Base-by-base conservation (phyloP, 345 rosid species). In the Populus alba region DNA sequence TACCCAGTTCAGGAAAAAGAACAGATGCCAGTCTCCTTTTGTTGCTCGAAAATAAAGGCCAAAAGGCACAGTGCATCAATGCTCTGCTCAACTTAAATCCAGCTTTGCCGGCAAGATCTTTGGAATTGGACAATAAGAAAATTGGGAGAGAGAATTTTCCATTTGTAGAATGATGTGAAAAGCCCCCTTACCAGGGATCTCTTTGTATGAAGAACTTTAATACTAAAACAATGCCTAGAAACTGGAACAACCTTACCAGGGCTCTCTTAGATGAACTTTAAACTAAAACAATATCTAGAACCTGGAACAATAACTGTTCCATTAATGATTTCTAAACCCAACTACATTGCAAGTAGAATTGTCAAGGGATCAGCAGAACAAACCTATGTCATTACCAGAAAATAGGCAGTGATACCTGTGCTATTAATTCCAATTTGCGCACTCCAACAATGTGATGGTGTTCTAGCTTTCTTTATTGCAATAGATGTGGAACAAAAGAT, bases 1-100 rank as follows among this genome's bases (percentile, higher is more conserved):
- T 89, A 91, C 93, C 94, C 66, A 84, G 82, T 72, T 81, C 82
- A 79, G 85, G 83, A 85, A 89, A 81, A 82, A 83, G 81, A 81
- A 83, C 75, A 83, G 87, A 82, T 72, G 83, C 71, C 86, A 71
- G 77, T 81, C 91, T 83, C 89, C 92, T 84, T 85, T 86, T 71
- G 88, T 81, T 57, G 90, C 91, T 87, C 11, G 86, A 85, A 84
- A 85, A 79, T 88, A 83, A 85, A 77, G 86, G 81, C 83, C 78
- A 83, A 78, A 84, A 68, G 88, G 85, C 83, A 78, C 81, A 88
- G 82, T 83, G 81, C 74, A 85, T 77, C 82, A 86, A 77, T 74
- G 81, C 89, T 86, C 86, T 83, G 83, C 81, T 87, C 89, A 87
- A 84, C 86, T 86, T 80, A 82, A 71, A 45, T 81, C 81, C 84